Percentiles rank a stretch among this genome's conserved stretches.
phyloP scores from a whole-genome alignment of 2,329 filamentous ascomycete species.

The Curvularia hawaiiensis region DNA sequence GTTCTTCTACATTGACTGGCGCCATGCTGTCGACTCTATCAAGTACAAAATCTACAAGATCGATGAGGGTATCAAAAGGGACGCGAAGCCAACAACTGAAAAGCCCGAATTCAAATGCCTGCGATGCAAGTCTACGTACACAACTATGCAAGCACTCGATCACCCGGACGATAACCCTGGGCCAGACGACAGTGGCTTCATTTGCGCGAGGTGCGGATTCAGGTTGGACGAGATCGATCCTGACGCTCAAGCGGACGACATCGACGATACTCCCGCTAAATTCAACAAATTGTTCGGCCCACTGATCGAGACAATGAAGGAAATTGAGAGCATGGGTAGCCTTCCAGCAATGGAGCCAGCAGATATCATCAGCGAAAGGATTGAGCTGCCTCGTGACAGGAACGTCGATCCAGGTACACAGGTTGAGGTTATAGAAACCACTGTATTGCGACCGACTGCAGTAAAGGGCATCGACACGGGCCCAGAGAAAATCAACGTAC shows the following conservation, averaged over 20 bases:
- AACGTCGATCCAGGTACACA: slow-evolving; percentile 67
- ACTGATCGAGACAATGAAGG: slow-evolving; percentile 65
- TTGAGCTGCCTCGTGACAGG: slow-evolving; percentile 69
- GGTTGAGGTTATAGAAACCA: slow-evolving; percentile 63
- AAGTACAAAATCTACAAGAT: slow-evolving; percentile 92
- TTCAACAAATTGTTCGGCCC: slow-evolving; percentile 81
- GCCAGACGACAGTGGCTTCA: slow-evolving; percentile 64
- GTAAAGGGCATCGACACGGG: slow-evolving; percentile 71
- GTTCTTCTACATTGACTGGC: slow-evolving; percentile 97
- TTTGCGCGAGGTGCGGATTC: slow-evolving; percentile 78
- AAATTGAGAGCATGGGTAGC: slow-evolving; percentile 75
- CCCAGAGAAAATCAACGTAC: slow-evolving; percentile 71
- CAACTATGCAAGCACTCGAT: slow-evolving; percentile 86
- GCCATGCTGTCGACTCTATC: slow-evolving; percentile 91
- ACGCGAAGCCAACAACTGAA: slow-evolving; percentile 76
- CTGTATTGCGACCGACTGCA: slow-evolving; percentile 64
- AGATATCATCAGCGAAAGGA: slow-evolving; percentile 65
- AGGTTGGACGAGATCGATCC: slow-evolving; percentile 54
- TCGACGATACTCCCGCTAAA: slow-evolving; percentile 49
- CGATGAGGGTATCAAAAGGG: slow-evolving; percentile 85
- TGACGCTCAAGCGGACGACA: slow-evolving; percentile 35
- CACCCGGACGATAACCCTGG: slow-evolving; percentile 62
- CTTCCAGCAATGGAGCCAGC: slow-evolving; percentile 77
- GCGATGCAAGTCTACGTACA: slow-evolving; percentile 84
- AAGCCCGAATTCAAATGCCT: slow-evolving; percentile 90